Conservation (phyloP, 2,329 filamentous ascomycete species). For the Colletotrichum gigasporum region DNA sequence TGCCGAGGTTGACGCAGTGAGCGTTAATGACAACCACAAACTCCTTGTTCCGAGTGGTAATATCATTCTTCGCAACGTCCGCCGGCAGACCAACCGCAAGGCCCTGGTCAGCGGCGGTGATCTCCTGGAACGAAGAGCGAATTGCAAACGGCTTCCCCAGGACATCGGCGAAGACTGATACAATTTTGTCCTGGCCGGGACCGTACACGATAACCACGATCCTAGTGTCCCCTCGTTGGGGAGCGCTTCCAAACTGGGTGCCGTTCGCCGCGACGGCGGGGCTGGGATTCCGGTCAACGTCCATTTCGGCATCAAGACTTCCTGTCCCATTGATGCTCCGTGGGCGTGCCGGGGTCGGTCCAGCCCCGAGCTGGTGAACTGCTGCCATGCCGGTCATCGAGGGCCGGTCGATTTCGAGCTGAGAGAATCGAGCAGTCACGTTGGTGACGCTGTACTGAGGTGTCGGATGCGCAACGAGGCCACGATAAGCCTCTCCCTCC, state of each 20-base stretch:
- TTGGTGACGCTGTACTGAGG: constrained; percentile 5
- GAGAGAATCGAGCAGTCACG: constrained; percentile 23
- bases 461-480: neutral
- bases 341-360: constrained; percentile 41
- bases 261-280: constrained; percentile 47
- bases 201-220: constrained; percentile 76
- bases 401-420: constrained; percentile 18
- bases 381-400: constrained; percentile 44
- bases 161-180: constrained; percentile 80
- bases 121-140: constrained; percentile 62
- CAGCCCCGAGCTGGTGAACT: constrained; percentile 48
- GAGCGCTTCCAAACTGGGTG: constrained; percentile 54
- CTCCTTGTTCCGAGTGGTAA: constrained; percentile 65
- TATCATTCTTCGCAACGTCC: constrained; percentile 63
- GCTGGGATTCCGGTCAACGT: constrained; percentile 47
- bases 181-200: constrained; percentile 76
- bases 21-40: constrained; percentile 78
- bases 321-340: constrained; percentile 38
- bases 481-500: constrained; percentile 21
- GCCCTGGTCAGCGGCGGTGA: constrained; percentile 64
- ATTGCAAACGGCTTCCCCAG: constrained; percentile 77
- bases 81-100: constrained; percentile 75
- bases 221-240: constrained; percentile 63
- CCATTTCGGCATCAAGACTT: constrained; percentile 38
- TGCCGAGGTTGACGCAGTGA: constrained; percentile 77